Base-by-base conservation (phyloP, 2,329 filamentous ascomycete species). In the Cadophora sp. region DNA sequence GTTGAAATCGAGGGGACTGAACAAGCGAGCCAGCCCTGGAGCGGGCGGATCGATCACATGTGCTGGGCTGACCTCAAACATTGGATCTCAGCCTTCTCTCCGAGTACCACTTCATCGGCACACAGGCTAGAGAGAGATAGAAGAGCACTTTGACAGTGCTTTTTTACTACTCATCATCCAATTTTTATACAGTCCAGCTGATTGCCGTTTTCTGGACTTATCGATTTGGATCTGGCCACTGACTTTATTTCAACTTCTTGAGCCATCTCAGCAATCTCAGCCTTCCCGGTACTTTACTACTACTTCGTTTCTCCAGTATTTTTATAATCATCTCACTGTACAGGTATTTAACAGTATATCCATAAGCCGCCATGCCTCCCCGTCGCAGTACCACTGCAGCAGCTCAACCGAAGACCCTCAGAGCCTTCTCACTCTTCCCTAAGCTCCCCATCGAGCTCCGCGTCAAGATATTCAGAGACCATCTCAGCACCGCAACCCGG, bases 371-470 rank as follows among this genome's bases (percentile, higher is more conserved):
- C 46, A 68, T 68, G 61, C 55, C 62, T 43, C 55, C 61, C 24
- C 58, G 31, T 40, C 55, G 40, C 27, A 46, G 43, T 4, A 31
- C 60, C 27, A 22, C 27, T 22, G n/a, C 55, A 19, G 19, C 22
- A 22, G n/a, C 34, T 51, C 46, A 58, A 19, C n/a, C 58, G 16
- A 56, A 34, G 14, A 58, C 56, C 19, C 22, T 27, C 24, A 48
- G 31, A 43, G 8, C 51, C 22, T 62, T 62, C 51, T n/a, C 51
- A 11, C 46, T 66, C 31, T 67, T 67, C 40, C 22, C 58, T 22
- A 66, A 62, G 24, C 64, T 66, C 24, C 64, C 64, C 3, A 27
- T 53, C 50, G 60, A 67, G 31, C 26, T 67, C 26, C 59, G 60
- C 5, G n/a, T 67, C n/a, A 48, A 62, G 31, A 63, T 67, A 14